Percentiles rank a stretch among this genome's conserved stretches.
Conservation (phyloP, 306 rosid species). For the Hylodesmum podocarpum region DNA sequence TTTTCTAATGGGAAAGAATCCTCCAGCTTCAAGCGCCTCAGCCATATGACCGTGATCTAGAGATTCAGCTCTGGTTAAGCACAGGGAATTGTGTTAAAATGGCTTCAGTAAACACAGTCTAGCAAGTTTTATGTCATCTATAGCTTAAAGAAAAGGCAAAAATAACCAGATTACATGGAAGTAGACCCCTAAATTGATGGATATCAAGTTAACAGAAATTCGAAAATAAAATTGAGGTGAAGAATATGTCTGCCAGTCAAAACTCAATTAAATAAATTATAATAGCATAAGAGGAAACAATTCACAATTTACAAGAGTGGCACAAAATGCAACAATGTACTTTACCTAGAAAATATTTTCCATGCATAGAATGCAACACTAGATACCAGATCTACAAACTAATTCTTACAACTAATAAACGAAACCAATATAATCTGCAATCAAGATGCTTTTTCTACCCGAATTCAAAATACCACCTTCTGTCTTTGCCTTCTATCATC, state of each 20-base stretch:
- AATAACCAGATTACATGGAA: neutral
- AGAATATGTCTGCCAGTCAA: neutral
- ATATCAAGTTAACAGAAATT: neutral
- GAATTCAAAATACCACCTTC: neutral
- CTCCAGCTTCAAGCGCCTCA: constrained; percentile 58
- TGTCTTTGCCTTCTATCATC: neutral
- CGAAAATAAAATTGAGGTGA: neutral
- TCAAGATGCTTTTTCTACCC: neutral
- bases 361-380: neutral
- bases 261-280: neutral
- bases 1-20: constrained; percentile 55
- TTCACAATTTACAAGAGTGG: neutral
- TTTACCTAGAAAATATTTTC: neutral
- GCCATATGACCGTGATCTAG: constrained; percentile 47
- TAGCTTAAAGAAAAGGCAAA: neutral
- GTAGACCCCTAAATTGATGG: neutral
- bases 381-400: neutral
- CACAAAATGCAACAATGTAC: neutral
- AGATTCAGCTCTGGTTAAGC: constrained; percentile 53
- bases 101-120: neutral
- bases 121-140: neutral
- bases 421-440: neutral
- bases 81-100: constrained; percentile 12
- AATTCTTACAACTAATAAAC: constrained; percentile 11
- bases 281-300: neutral